These are phyloP conservation scores for Xylona heveae DNA, from an alignment of 495 filamentous ascomycete genomes.

Conservation along the genomic window DNA sequence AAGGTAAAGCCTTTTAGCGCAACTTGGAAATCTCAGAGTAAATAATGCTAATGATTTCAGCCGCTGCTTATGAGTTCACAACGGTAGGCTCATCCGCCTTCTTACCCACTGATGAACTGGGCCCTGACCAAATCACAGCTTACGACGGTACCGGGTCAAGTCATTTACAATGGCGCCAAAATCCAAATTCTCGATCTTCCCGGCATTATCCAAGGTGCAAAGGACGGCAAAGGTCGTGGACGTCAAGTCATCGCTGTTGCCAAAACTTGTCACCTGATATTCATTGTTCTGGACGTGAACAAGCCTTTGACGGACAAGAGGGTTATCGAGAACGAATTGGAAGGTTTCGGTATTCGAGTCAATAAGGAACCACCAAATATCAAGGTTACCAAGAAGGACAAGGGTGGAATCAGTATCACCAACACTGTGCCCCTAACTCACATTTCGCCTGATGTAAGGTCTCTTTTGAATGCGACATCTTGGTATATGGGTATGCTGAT, in stretches of 20 bases:
- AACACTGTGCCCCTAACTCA: conserved; percentile 81
- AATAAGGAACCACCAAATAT: conserved; percentile 97
- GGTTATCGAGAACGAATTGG: conserved; percentile 88
- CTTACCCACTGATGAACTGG: too few species aligned
- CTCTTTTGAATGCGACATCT: background rate
- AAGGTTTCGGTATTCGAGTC: conserved; percentile 93
- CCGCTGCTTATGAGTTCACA: conserved; percentile 94
- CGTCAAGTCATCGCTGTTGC: conserved; percentile 97
- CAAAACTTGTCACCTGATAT: conserved; percentile 96
- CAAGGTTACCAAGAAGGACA: conserved; percentile 97
- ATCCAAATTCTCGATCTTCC: conserved; percentile 98
- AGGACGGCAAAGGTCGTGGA: conserved; percentile 95
- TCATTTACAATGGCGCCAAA: conserved; percentile 89
- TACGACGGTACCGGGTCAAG: conserved; percentile 92
- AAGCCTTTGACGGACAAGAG: conserved; percentile 95
- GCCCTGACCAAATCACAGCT: too few species aligned
- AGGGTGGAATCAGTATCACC: conserved; percentile 86
- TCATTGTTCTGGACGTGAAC: conserved; percentile 97
- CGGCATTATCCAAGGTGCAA: conserved; percentile 96
- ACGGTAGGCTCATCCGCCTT: conserved; percentile 26
- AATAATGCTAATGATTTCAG: conserved; percentile 20
- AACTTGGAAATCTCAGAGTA: background rate
- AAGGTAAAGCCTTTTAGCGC: conserved; percentile 27
- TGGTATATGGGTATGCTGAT: conserved; percentile 8
- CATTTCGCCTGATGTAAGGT: conserved; percentile 63